Evolutionary conservation across 805 yeast species (phyloP).

Genomic region (Candida insectalens): DNA sequence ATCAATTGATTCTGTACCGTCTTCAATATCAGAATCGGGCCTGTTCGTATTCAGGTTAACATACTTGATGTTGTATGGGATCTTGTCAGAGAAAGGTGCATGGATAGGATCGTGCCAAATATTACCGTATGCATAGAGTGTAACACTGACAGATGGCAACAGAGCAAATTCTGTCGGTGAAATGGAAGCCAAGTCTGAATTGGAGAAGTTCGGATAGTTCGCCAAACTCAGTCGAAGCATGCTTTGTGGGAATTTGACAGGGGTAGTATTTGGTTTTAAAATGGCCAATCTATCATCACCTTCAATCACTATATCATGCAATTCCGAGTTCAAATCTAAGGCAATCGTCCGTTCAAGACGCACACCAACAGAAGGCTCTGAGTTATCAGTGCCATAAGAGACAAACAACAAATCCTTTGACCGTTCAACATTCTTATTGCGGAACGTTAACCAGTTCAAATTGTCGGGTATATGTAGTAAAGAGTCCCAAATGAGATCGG

Average conservation of each 20-base stretch:
- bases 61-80: slow-evolving; percentile 7
- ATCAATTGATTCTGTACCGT: not conserved
- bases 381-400: not conserved
- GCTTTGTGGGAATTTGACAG: not conserved
- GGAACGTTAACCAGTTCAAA: slow-evolving; percentile 10
- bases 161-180: slow-evolving; percentile 3
- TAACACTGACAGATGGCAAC: slow-evolving; percentile 4
- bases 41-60: slow-evolving; percentile 13
- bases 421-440: slow-evolving; percentile 8
- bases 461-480: slow-evolving; percentile 11
- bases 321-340: slow-evolving; percentile 1
- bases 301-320: not conserved
- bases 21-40: no score
- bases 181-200: slow-evolving; percentile 5
- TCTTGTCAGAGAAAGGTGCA: slow-evolving; percentile 5
- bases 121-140: slow-evolving; percentile 7
- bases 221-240: slow-evolving; percentile 1
- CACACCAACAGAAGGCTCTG: not conserved
- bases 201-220: slow-evolving; percentile 6
- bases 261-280: not conserved
- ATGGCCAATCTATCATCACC: not conserved
- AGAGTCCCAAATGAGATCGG: slow-evolving; percentile 12
- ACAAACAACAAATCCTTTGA: slow-evolving; percentile 10
- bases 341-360: slow-evolving; percentile 1
- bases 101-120: slow-evolving; percentile 13